Evolutionary conservation across 176 grass and related monocot genomes (phyloP).

Genomic region (Melocanna baccifera): DNA sequence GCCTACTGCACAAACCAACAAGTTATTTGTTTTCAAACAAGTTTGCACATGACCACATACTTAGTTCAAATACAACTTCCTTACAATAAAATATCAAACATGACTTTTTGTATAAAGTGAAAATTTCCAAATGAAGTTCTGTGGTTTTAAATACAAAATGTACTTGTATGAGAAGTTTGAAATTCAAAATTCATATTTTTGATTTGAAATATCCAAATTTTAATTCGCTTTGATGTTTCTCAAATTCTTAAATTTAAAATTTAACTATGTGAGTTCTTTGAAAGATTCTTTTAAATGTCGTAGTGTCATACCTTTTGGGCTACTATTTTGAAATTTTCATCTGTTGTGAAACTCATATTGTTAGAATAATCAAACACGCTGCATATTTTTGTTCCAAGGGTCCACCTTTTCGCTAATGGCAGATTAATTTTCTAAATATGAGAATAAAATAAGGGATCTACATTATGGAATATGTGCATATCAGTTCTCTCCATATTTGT

Average conservation of each 20-base stretch:
- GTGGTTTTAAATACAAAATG: not conserved
- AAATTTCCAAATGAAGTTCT: not conserved
- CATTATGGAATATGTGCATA: not conserved
- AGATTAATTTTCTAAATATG: no score
- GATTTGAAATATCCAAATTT: not conserved
- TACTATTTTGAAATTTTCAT: not conserved
- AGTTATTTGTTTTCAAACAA: not conserved
- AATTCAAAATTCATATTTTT: not conserved
- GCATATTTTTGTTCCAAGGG: not conserved
- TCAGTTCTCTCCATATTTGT: not conserved
- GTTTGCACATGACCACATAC: not conserved
- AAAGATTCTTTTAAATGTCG: not conserved
- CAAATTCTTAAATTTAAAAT: not conserved
- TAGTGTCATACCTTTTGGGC: not conserved
- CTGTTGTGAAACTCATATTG: not conserved
- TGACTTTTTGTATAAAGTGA: not conserved
- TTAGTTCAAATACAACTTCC: not conserved
- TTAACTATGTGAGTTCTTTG: not conserved
- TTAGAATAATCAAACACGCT: not conserved
- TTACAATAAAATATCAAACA: not conserved
- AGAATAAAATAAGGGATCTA: not conserved
- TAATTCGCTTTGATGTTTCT: not conserved
- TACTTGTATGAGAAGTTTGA: not conserved
- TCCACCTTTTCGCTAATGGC: no score
- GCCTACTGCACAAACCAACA: not conserved